A percentile compares a stretch with the other conserved stretches of the same genome.
Conservation (phyloP, 768 basidiomycete species). For the Arthromyces matolae region DNA sequence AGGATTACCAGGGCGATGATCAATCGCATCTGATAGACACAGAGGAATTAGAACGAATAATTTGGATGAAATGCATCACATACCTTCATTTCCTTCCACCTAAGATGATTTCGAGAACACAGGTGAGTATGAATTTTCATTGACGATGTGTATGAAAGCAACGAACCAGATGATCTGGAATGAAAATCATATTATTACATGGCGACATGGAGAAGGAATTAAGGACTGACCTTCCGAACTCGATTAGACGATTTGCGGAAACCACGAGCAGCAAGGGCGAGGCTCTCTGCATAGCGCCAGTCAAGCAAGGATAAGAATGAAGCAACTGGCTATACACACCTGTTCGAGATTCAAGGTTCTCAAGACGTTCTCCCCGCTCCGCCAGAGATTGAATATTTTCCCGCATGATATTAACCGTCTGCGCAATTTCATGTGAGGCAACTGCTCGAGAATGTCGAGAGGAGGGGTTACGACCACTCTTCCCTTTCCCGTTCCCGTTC, state of each 20-base stretch:
- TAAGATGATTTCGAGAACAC: constrained; percentile 28
- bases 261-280: constrained; percentile 92
- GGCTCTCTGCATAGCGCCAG: constrained; percentile 64
- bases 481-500: not conserved
- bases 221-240: constrained; percentile 88
- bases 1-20: constrained; percentile 86
- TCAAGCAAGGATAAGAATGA: not conserved
- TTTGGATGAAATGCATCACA: constrained; percentile 6
- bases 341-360: constrained; percentile 93
- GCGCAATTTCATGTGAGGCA: constrained; percentile 91
- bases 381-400: constrained; percentile 93
- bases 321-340: constrained; percentile 57
- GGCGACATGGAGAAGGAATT: not conserved
- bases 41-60: not conserved
- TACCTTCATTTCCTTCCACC: constrained; percentile 98
- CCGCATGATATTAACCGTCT: constrained; percentile 94
- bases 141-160: constrained; percentile 2
- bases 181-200: not conserved
- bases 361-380: constrained; percentile 87
- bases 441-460: constrained; percentile 52
- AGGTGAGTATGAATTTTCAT: constrained; percentile 1
- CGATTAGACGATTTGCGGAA: constrained; percentile 95
- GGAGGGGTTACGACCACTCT: too few species aligned
- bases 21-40: constrained; percentile 77
- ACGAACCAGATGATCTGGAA: constrained; percentile 84